Conservation (phyloP, 148 eudicot genomes). For the Rhododendron ovatum region DNA sequence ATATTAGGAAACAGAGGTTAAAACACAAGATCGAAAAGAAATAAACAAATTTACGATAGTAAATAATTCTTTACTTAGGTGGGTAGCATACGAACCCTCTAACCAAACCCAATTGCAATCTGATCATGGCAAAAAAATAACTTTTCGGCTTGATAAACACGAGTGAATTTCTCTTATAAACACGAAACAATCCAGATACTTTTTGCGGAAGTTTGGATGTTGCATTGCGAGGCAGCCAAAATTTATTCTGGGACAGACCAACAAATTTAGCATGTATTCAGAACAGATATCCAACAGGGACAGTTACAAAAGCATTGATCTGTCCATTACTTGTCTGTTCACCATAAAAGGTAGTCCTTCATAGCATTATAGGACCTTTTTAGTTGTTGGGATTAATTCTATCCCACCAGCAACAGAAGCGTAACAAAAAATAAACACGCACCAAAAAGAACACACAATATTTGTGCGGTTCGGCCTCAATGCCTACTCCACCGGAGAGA, state of each 20-base stretch:
- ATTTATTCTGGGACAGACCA: not conserved
- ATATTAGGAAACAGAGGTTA: not conserved
- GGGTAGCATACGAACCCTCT: not conserved
- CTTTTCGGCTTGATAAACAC: not conserved
- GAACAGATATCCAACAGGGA: not conserved
- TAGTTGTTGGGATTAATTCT: not conserved
- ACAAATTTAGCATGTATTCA: not conserved
- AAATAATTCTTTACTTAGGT: not conserved
- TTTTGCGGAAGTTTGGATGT: not conserved
- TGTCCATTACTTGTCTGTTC: not conserved
- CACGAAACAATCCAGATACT: not conserved
- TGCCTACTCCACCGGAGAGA: not conserved
- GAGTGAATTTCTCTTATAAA: not conserved
- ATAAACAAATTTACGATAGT: not conserved
- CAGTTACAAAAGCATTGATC: not conserved
- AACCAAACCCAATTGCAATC: not conserved
- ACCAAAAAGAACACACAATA: too few relatives aligned
- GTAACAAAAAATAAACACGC: not conserved
- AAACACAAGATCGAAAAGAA: slow-evolving; percentile 6
- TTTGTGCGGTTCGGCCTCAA: not conserved
- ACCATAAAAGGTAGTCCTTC: not conserved
- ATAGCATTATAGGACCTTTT: not conserved
- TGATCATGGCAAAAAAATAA: too few relatives aligned
- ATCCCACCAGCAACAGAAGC: too few relatives aligned
- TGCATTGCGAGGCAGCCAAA: not conserved